A percentile compares a stretch with the other conserved stretches of the same genome.
These are phyloP conservation scores for Xylaria sp. DNA, from an alignment of 2,329 filamentous ascomycete genomes.

Conservation along the genomic window DNA sequence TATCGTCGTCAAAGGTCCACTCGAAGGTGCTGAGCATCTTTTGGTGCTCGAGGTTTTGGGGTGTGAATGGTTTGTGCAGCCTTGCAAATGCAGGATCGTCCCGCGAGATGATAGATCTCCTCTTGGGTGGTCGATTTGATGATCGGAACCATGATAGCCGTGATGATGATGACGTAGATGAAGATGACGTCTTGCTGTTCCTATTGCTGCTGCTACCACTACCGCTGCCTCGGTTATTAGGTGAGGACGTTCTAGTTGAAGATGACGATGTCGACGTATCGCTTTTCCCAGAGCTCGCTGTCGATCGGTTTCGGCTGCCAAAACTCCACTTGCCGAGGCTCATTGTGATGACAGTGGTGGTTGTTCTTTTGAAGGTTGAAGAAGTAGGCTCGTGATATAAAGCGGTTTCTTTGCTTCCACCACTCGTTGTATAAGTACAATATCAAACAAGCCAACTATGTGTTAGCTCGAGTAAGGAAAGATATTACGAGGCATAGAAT, in stretches of 20 bases:
- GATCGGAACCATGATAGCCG: slow-evolving; percentile 35
- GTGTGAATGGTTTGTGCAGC: slow-evolving; percentile 48
- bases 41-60: slow-evolving; percentile 50
- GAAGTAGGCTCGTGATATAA: neutral
- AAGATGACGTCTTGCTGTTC: slow-evolving; percentile 18
- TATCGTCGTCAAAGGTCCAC: slow-evolving; percentile 43
- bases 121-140: slow-evolving; percentile 24
- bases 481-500: neutral
- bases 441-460: neutral
- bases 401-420: neutral
- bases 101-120: slow-evolving; percentile 32
- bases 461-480: neutral
- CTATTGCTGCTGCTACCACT: slow-evolving; percentile 5
- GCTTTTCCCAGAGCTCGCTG: slow-evolving; percentile 25
- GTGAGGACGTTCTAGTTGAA: slow-evolving; percentile 17
- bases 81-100: slow-evolving; percentile 40
- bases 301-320: slow-evolving; percentile 26
- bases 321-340: slow-evolving; percentile 37
- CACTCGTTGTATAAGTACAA: neutral
- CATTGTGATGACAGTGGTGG: slow-evolving; percentile 24
- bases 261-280: slow-evolving; percentile 20
- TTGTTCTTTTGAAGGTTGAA: neutral
- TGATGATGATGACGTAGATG: slow-evolving; percentile 19
- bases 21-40: slow-evolving; percentile 48
- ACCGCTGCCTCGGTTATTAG: slow-evolving; percentile 15